Evolutionary conservation across 805 yeast genomes (phyloP).

Genomic region (Deakozyma indianensis): DNA sequence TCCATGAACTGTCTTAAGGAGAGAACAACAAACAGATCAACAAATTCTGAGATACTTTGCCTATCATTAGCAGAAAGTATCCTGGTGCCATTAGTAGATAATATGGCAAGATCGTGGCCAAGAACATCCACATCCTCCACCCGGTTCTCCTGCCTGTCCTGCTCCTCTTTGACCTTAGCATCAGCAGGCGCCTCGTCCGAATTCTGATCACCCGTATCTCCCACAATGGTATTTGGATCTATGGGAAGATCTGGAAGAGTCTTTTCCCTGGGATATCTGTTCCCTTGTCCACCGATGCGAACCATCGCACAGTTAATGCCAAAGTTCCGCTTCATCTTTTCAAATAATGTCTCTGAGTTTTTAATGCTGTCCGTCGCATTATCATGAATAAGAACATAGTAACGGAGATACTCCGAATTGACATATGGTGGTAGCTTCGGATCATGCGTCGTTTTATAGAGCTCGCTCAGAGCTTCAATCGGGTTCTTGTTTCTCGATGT

Average conservation of each 20-base stretch:
- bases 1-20: slow-evolving; percentile 46
- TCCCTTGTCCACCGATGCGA: slow-evolving; percentile 6
- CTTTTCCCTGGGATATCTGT: not conserved
- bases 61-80: slow-evolving; percentile 8
- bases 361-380: slow-evolving; percentile 31
- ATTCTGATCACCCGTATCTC: not conserved
- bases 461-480: slow-evolving; percentile 36
- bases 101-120: too few species aligned
- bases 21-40: slow-evolving; percentile 3
- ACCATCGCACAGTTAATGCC: slow-evolving; percentile 21
- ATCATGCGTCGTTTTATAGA: slow-evolving; percentile 30
- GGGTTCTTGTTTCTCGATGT: slow-evolving; percentile 47
- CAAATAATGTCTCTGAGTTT: slow-evolving; percentile 25
- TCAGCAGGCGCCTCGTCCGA: not conserved
- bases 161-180: not conserved
- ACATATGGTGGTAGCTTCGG: slow-evolving; percentile 43
- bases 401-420: slow-evolving; percentile 47
- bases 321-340: slow-evolving; percentile 24
- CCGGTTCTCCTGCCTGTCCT: not conserved
- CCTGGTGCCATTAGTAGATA: not conserved
- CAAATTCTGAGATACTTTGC: slow-evolving; percentile 6
- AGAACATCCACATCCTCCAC: too few species aligned
- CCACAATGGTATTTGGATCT: not conserved
- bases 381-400: slow-evolving; percentile 36
- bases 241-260: not conserved